These are phyloP conservation scores for Leccinum fallax DNA, from an alignment of 1,284 basidiomycete genomes.

Conservation along the genomic window DNA sequence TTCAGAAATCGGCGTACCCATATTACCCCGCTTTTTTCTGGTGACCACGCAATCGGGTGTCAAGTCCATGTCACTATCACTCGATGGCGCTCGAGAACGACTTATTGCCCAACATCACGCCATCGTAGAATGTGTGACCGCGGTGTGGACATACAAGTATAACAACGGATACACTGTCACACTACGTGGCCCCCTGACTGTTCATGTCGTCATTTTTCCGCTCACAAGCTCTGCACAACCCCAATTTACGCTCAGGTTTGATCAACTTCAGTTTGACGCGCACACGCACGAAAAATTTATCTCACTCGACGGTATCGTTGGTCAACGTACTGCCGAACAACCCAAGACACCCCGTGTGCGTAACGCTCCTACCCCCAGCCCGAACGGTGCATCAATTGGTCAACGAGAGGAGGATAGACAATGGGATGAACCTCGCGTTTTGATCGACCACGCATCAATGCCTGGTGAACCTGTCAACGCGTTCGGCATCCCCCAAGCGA, in stretches of 20 bases:
- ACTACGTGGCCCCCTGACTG: conserved; percentile 68
- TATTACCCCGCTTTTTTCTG: conserved; percentile 80
- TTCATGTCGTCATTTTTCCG: conserved; percentile 52
- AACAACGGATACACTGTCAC: conserved; percentile 73
- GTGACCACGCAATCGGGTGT: conserved; percentile 81
- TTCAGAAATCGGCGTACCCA: conserved; percentile 72
- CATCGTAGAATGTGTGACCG: conserved; percentile 65
- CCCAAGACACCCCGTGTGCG: conserved; percentile 43
- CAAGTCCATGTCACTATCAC: conserved; percentile 69
- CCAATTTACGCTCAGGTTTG: conserved; percentile 55
- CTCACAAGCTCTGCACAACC: conserved; percentile 21
- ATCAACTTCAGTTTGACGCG: conserved; percentile 70
- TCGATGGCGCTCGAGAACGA: conserved; percentile 74
- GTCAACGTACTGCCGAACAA: conserved; percentile 44
- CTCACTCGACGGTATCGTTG: conserved; percentile 57
- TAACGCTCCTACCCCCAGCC: conserved; percentile 44
- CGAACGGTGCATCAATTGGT: conserved; percentile 33
- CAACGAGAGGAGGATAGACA: conserved; percentile 51
- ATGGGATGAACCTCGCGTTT: conserved; percentile 61
- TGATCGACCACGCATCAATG: conserved; percentile 60
- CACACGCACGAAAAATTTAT: conserved; percentile 70
- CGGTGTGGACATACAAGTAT: conserved; percentile 78
- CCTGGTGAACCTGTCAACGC: conserved; percentile 81
- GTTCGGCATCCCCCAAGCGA: conserved; percentile 82
- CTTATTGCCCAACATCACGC: conserved; percentile 48